Conservation (phyloP, 306 rosid species). For the Vigna angularis region DNA sequence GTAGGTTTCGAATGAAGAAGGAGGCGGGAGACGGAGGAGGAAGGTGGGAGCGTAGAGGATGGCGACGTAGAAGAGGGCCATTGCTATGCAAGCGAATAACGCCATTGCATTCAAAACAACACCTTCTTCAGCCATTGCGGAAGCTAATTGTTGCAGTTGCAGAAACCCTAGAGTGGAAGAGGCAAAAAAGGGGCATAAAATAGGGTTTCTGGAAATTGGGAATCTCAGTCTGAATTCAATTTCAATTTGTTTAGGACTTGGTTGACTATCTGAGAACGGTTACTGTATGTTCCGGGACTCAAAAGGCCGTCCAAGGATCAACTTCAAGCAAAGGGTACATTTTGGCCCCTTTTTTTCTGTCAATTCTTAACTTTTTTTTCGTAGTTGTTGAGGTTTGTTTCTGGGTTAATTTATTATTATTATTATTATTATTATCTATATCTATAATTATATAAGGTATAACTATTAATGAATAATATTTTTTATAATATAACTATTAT, state of each 20-base stretch:
- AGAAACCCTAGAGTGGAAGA: slow-evolving; percentile 37
- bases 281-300: neutral
- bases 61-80: slow-evolving; percentile 79
- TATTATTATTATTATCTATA: no score
- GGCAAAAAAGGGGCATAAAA: neutral
- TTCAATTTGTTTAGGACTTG: no score
- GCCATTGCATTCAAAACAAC: slow-evolving; percentile 60
- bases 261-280: neutral
- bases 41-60: slow-evolving; percentile 79
- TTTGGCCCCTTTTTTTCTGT: no score
- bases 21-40: slow-evolving; percentile 80
- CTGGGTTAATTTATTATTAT: no score
- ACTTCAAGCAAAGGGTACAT: no score
- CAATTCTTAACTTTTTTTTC: no score
- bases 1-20: slow-evolving; percentile 67
- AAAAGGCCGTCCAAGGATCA: no score
- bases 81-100: slow-evolving; percentile 55
- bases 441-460: no score
- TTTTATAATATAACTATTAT: no score
- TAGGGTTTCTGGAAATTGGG: neutral
- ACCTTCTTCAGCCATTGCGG: slow-evolving; percentile 61
- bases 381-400: no score
- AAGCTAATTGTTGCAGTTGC: neutral
- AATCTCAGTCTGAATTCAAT: neutral
- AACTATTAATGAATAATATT: no score